Base-by-base conservation (phyloP, 1,284 basidiomycete genomes). In the Gymnopus androsaceus region DNA sequence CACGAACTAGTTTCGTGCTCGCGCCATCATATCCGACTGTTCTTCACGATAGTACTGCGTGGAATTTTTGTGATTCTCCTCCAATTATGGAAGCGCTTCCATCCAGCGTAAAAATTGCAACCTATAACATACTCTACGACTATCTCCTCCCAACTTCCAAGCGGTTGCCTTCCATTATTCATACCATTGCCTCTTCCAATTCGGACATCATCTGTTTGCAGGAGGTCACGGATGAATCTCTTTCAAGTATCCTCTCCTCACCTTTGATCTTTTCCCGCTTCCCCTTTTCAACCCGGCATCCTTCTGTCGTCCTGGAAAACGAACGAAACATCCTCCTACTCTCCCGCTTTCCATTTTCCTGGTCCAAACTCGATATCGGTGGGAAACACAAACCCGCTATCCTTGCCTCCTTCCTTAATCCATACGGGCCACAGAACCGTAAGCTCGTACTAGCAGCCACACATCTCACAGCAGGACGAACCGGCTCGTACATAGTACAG, bases 301-400 rank as follows among this genome's bases (percentile, higher is more conserved):
- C 55, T 6, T 28, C 31, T 6, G 49, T 40, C 15, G 58, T 60
- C 4, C 50, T 61, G 19, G 62, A 61, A 38, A 58, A 55, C 25
- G 57, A 61, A 40, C 47, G 62, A n/a, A 64, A 66, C 41, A 50
- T 64, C 25, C 46, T 63, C n/a, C 34, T 59, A 30, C 57, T 64
- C 28, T 30, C 59, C n/a, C 38, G 42, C 19, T 37, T 56, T 28
- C 52, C 55, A 9, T 61, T 64, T 44, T 23, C 30, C 8, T 62
- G 60, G 57, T 40, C 40, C 8, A 48, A 42, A 6, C 47, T 60
- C 28, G 40, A 51, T 19, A 51, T 62, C 17, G 59, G 57, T n/a
- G 48, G 42, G 8, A 63, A 59, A 46, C 56, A 60, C 54, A 66
- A 66, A 56, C 57, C 61, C n/a, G 61, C 58, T 7, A 36, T 47